Base-by-base conservation (phyloP, 2,329 filamentous ascomycete species). In the Gremmenia infestans region DNA sequence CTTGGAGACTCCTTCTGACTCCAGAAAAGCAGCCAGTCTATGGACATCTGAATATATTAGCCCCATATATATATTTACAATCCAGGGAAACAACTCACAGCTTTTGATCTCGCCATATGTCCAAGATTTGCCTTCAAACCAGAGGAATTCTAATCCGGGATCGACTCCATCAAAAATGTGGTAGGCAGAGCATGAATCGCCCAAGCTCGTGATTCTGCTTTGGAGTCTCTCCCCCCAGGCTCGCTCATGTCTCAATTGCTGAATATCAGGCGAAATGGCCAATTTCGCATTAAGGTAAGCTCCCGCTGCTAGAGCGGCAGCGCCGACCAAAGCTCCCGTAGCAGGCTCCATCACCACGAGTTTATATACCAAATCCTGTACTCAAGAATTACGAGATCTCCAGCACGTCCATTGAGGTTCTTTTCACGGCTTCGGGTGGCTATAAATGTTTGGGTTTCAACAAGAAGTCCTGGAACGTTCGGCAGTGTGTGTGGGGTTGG, bases 81-180 rank as follows among this genome's bases (percentile, higher is more conserved):
- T 7, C 14, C 17, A 25, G 15, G 36, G 11, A 19, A 9, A 36
- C 22, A 23, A 60, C 72, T 53, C 57, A 76, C 75, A 63, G 25
- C 70, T 70, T 58, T 74, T 76, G 40, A 78, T 54, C 54, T 77
- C 70, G 2, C 62, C 67, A 62, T 78, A 79, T 2, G 73, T 77
- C 76, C 75, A 78, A 4, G 68, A 73, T 58, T 71, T 73, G 2
- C 74, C 71, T 58, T 79, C 76, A 65, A 78, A 78, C 75, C 76
- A 78, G 9, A 78, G 61, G 4, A 72, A 73, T 46, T 78, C 74
- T 3, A 61, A 71, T 15, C 70, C 66, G 3, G 69, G 69, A 35
- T 76, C 68, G 0, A 71, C 71, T 23, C 69, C 66, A 57, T 73
- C 68, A 4, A 78, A 71, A 65, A 78, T 68, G 43, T 67, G 70